A percentile compares a stretch with the other conserved stretches of the same genome.
Conservation (phyloP, 75 land plant genomes). For the Selaginella tamariscina region DNA sequence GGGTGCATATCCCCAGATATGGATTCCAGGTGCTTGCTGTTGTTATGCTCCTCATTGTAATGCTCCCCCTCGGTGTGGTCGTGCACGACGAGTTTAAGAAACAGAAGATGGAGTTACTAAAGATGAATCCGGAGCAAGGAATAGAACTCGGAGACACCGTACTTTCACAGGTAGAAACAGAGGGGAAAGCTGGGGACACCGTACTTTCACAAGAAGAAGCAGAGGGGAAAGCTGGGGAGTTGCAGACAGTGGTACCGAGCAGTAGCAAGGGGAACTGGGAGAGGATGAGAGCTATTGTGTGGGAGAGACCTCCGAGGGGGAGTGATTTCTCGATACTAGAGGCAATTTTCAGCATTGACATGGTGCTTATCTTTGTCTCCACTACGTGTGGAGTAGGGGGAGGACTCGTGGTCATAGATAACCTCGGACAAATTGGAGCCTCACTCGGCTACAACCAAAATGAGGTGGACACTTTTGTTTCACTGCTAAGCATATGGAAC, state of each 20-base stretch:
- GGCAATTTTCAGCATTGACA: slow-evolving; percentile 46
- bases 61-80: slow-evolving; percentile 32
- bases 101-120: background rate
- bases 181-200: background rate
- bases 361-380: slow-evolving; percentile 37
- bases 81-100: slow-evolving; percentile 22
- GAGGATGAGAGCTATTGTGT: background rate
- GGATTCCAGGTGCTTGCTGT: slow-evolving; percentile 18
- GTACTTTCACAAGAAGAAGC: background rate
- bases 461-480: slow-evolving; percentile 45
- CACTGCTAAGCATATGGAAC: slow-evolving; percentile 70
- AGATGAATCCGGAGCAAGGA: background rate
- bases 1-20: slow-evolving; percentile 16
- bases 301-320: slow-evolving; percentile 24
- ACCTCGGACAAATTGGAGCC: slow-evolving; percentile 58
- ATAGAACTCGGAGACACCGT: too few relatives aligned
- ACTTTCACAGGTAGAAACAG: background rate
- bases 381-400: slow-evolving; percentile 46
- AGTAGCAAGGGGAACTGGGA: background rate
- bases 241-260: background rate
- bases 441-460: slow-evolving; percentile 38
- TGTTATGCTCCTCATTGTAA: slow-evolving; percentile 29
- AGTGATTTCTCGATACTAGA: slow-evolving; percentile 56
- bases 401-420: slow-evolving; percentile 54
- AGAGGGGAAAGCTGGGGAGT: background rate